Evolutionary conservation across 495 filamentous ascomycete species (phyloP), one percentile per base, ranked within the genome.

Genomic region (Thermochaetoides thermophila): DNA sequence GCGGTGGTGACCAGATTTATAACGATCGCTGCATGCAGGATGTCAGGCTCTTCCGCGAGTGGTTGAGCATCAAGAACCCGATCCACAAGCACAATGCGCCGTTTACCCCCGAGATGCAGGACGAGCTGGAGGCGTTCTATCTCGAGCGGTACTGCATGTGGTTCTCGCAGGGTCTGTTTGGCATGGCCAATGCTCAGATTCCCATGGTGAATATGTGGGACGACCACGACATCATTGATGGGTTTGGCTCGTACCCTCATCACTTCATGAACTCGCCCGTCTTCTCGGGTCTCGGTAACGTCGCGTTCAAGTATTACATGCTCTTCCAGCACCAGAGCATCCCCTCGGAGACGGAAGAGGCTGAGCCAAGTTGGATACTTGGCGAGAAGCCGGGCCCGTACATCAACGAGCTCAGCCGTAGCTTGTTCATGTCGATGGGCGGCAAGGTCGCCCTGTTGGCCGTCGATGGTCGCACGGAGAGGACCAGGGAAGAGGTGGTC

Each of bases 181-280:
- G 80, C 16, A 72, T 96, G 53, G 89, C 86, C 1, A 87, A 78
- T 43, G 78, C 81, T 6, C 89, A 96, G 49, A 95, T 97, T 31
- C 89, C 89, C 27, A 96, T 94, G 87, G 66, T 97, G 44, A 97
- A 97, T 53, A 82, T 97, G 41, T 95, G 79, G 64, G 89, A 96
- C 54, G 89, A 96, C 46, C 89, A 96, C 57, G 89, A 97, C 42
- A 92, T 96, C 45, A 89, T 97, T 40, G 87, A 97, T 54, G 91
- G 89, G 1, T 97, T 73, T 53, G 91, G 91, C 5, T 92, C 84
- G 0, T 97, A 97, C 48, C 74, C 86, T 1, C 70, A 92, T 38
- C 71, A 85, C 44, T 89, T 92, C 45, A 96, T 95, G 81, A 66
- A 72, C 37, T 82, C 78, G n/a, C 74, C 78, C 12, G 82, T 96